Percentiles rank a stretch among this genome's conserved stretches.
phyloP scores from a whole-genome alignment of 805 yeast genomes.

The Metschnikowia noctiluminum region DNA sequence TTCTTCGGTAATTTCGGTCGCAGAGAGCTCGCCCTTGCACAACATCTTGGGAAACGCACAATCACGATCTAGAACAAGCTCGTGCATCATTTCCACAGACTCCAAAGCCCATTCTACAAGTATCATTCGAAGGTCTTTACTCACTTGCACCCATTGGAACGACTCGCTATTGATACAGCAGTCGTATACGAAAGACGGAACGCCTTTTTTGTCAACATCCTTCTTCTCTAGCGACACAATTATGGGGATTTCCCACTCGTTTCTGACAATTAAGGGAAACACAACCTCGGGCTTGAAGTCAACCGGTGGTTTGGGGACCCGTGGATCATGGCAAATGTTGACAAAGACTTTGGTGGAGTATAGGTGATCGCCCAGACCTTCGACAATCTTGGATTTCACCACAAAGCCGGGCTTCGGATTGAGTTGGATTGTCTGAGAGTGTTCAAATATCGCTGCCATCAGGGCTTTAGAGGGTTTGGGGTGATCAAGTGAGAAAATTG shows the following conservation, averaged over 20 bases:
- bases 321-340: slow-evolving; percentile 65
- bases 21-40: slow-evolving; percentile 59
- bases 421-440: slow-evolving; percentile 14
- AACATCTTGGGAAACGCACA: slow-evolving; percentile 67
- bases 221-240: slow-evolving; percentile 57
- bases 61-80: slow-evolving; percentile 56
- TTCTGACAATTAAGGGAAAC: slow-evolving; percentile 60
- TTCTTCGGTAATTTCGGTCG: slow-evolving; percentile 41
- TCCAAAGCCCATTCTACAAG: slow-evolving; percentile 83
- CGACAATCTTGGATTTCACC: slow-evolving; percentile 55
- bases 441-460: slow-evolving; percentile 19
- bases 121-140: slow-evolving; percentile 58
- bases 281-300: slow-evolving; percentile 56
- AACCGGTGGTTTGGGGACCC: slow-evolving; percentile 59
- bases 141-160: slow-evolving; percentile 57
- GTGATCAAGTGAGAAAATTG: too few species aligned
- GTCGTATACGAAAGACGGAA: slow-evolving; percentile 63
- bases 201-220: slow-evolving; percentile 69
- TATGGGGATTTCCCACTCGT: slow-evolving; percentile 85
- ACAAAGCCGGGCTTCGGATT: slow-evolving; percentile 71
- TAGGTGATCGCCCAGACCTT: slow-evolving; percentile 27
- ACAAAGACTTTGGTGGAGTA: slow-evolving; percentile 65
- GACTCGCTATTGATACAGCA: slow-evolving; percentile 71
- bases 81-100: slow-evolving; percentile 58
- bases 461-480: too few species aligned